phyloP scores from a whole-genome alignment of 768 basidiomycete genomes.

The Amanita pallidorosea region DNA sequence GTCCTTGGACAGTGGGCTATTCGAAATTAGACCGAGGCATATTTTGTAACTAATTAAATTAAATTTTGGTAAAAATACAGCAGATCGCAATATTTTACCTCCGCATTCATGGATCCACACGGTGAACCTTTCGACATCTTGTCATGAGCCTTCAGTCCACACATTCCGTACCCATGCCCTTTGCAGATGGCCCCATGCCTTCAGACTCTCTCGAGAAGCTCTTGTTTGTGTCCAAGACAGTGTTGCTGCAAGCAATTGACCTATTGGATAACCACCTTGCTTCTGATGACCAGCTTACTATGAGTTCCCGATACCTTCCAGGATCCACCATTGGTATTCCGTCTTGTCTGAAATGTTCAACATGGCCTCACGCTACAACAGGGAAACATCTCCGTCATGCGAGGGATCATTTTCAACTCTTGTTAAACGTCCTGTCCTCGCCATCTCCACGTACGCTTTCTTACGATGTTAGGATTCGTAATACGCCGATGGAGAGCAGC shows the following conservation, averaged over 20 bases:
- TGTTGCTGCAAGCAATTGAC: conserved; percentile 66
- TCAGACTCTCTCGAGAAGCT: conserved; percentile 36
- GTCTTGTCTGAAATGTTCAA: not conserved
- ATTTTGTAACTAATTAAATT: conserved; percentile 17
- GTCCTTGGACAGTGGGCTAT: conserved; percentile 43
- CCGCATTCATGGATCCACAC: not conserved
- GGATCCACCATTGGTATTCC: conserved; percentile 75
- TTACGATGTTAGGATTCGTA: conserved; percentile 67
- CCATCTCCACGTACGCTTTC: conserved; percentile 44
- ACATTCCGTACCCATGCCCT: not conserved
- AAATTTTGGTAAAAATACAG: not conserved
- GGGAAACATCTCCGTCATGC: conserved; percentile 85
- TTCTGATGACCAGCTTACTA: conserved; percentile 58
- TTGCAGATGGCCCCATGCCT: not conserved
- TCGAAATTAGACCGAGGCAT: conserved; percentile 80
- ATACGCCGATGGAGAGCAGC: conserved; percentile 77
- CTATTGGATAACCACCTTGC: conserved; percentile 56
- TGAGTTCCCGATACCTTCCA: conserved; percentile 65
- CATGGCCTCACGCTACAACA: conserved; percentile 15
- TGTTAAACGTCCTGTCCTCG: conserved; percentile 42
- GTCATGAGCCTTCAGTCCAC: not conserved
- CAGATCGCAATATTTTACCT: not conserved
- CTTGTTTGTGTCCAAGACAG: conserved; percentile 52
- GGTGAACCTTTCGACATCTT: not conserved
- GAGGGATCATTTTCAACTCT: conserved; percentile 68